These are phyloP conservation scores for Elaphomyces granulatus DNA, from an alignment of 495 filamentous ascomycete species.

Conservation along the genomic window DNA sequence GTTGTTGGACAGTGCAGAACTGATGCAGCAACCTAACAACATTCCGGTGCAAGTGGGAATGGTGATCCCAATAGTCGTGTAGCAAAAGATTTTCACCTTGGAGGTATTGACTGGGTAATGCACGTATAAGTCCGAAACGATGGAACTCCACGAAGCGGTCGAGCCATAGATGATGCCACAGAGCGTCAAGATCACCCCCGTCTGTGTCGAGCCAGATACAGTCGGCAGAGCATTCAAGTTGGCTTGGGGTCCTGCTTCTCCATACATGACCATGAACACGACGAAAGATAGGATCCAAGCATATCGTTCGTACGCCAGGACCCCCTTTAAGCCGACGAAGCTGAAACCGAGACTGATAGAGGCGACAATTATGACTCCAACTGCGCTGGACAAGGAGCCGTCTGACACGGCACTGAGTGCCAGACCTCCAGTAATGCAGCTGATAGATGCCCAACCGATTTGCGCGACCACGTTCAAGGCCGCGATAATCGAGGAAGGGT, in stretches of 20 bases:
- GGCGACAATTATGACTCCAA: constrained; percentile 34
- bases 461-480: constrained; percentile 34
- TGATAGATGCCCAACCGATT: constrained; percentile 34
- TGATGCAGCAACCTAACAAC: constrained; percentile 37
- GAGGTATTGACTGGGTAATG: constrained; percentile 41
- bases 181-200: constrained; percentile 36
- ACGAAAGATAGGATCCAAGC: constrained; percentile 44
- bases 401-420: constrained; percentile 23
- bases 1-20: constrained; percentile 36
- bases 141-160: constrained; percentile 44
- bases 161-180: constrained; percentile 43
- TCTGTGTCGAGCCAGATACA: constrained; percentile 24
- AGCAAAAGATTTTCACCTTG: constrained; percentile 39
- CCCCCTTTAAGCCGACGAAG: constrained; percentile 42
- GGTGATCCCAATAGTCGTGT: constrained; percentile 24
- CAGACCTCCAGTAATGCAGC: constrained; percentile 26
- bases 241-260: constrained; percentile 32
- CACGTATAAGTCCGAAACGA: constrained; percentile 48
- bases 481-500: constrained; percentile 33
- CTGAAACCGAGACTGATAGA: constrained; percentile 40
- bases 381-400: constrained; percentile 21
- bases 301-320: constrained; percentile 47
- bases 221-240: constrained; percentile 26
- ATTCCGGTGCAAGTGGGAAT: constrained; percentile 44
- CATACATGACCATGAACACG: constrained; percentile 45